A percentile compares a stretch with the other conserved stretches of the same genome.
Evolutionary conservation across 176 grass and related monocot species (phyloP).

Genomic region (Musa schizocarpa): DNA sequence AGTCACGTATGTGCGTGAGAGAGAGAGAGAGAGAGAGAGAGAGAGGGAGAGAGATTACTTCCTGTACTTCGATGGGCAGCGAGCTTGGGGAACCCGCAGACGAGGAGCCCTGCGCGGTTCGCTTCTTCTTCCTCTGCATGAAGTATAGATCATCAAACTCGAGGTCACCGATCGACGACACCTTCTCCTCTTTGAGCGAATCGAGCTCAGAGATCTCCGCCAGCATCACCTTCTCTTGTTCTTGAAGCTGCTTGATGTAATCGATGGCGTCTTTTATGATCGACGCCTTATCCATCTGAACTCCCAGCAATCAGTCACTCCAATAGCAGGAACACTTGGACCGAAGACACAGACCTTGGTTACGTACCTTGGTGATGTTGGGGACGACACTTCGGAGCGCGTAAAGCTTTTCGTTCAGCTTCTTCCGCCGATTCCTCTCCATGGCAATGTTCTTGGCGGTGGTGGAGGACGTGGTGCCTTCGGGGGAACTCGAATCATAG

Average conservation of each 20-base stretch:
- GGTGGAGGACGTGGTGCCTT: neutral
- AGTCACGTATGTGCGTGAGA: too few species aligned
- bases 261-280: conserved; percentile 23
- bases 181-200: neutral
- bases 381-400: conserved; percentile 20
- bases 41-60: neutral
- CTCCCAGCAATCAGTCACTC: neutral
- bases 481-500: conserved; percentile 14
- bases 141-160: neutral
- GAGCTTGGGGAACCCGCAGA: neutral
- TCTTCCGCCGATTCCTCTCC: conserved; percentile 19
- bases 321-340: neutral
- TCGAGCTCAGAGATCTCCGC: conserved; percentile 14
- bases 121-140: conserved; percentile 15
- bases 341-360: too few species aligned
- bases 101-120: neutral
- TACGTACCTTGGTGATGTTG: conserved; percentile 14
- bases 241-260: conserved; percentile 25
- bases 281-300: conserved; percentile 26
- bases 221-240: conserved; percentile 7
- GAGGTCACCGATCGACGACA: neutral
- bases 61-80: neutral
- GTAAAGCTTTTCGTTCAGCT: conserved; percentile 18
- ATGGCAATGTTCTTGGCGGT: conserved; percentile 16
- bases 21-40: neutral